Evolutionary conservation across 805 yeast species (phyloP), one percentile per base, ranked within the genome.

Genomic region (Wickerhamomyces bisporus): DNA sequence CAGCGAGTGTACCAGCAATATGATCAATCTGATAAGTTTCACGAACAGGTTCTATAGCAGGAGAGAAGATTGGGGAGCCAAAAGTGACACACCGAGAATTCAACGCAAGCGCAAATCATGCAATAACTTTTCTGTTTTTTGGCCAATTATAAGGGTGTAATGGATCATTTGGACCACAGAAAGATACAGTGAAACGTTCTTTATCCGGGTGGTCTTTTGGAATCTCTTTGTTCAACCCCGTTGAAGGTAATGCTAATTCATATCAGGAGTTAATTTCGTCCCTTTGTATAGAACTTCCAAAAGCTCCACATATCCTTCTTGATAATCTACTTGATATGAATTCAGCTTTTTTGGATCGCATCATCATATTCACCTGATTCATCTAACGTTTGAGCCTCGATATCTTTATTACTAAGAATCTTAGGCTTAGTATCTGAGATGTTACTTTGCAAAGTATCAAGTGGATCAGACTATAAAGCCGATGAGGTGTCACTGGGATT

Each of bases 11-110:
- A 12, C 83, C 81, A n/a, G 79, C 89, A 10, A 78, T 83, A 6
- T 53, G 44, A 30, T 84, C 81, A 34, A 89, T 77, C 41, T 74
- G 74, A 60, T 60, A 89, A 28, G 70, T 61, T 34, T 47, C 63
- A 45, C 72, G 58, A 24, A 87, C 52, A 16, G 60, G 71, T 0
- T 60, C 52, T 10, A 76, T 66, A 4, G 81, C 83, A 21, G 81
- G 69, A 1, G 95, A 76, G 53, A 80, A 86, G 55, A 86, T 71
- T n/a, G 95, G 83, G 3, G 95, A 86, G 32, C 94, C 93, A 73
- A 83, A 78, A 2, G 89, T 71, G 27, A 79, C 69, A 21, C 65
- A 52, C 31, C 74, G 58, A 23, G 85, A 76, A 41, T 68, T 55
- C 21, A 62, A 54, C n/a, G 79, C 79, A 31, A 79, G 59, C 9